Base-by-base conservation (phyloP, 75 land plant species). In the Pinus taeda region DNA sequence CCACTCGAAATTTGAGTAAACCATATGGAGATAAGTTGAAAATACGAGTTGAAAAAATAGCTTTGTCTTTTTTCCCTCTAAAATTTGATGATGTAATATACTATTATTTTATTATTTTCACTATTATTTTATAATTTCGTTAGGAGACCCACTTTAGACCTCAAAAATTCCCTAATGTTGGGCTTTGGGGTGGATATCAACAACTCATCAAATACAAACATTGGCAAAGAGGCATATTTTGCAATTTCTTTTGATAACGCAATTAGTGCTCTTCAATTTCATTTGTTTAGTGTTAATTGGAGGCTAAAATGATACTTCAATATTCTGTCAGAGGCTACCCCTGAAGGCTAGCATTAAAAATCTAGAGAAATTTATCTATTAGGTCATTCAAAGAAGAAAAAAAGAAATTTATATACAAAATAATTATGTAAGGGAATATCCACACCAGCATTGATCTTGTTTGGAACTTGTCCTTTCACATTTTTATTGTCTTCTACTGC, bases 111-210 rank as follows among this genome's bases (percentile, higher is more conserved):
- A n/a, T n/a, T n/a, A n/a, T 26, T 26, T 26, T 0, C 26, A 26
- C 33, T 83, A n/a, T n/a, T n/a, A n/a, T n/a, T n/a, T n/a, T n/a
- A n/a, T n/a, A n/a, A n/a, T n/a, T n/a, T n/a, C n/a, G n/a, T n/a
- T n/a, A n/a, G n/a, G n/a, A n/a, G n/a, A n/a, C n/a, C n/a, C n/a
- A n/a, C n/a, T n/a, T n/a, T n/a, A n/a, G n/a, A n/a, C n/a, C n/a
- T n/a, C n/a, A n/a, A n/a, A n/a, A n/a, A n/a, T n/a, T n/a, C n/a
- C n/a, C n/a, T n/a, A n/a, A n/a, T n/a, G n/a, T 86, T 93, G 49
- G 87, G 86, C 9, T 93, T 93, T 78, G 91, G 95, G 22, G 67
- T 86, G 59, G 90, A 93, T 13, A 69, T 90, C 49, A 80, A 84
- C 64, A 77, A 60, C 77, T 74, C 87, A 76, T 73, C 64, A 21